Percentiles rank a stretch among this genome's conserved stretches.
phyloP scores from a whole-genome alignment of 768 basidiomycete genomes.

The Pulveroboletus sp. region DNA sequence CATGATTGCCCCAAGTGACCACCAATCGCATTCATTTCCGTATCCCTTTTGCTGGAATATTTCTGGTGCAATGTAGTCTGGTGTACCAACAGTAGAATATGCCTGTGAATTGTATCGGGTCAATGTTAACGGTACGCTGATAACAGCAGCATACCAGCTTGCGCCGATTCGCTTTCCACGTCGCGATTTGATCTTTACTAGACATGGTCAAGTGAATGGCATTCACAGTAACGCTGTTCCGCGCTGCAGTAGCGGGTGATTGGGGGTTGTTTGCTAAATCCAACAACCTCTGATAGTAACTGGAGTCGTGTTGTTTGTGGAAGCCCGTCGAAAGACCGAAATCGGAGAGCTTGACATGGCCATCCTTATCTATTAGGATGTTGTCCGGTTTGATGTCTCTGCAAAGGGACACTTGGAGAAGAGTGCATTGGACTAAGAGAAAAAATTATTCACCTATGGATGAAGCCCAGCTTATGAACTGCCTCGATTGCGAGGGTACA shows the following conservation, averaged over 20 bases:
- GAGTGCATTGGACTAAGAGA: not conserved
- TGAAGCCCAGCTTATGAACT: conserved; percentile 95
- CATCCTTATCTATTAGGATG: conserved; percentile 84
- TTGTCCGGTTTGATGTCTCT: conserved; percentile 99
- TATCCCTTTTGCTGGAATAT: conserved; percentile 98
- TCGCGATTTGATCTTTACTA: conserved; percentile 89
- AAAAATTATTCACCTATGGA: conserved; percentile 69
- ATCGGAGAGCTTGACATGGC: conserved; percentile 96
- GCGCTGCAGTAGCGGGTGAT: conserved; percentile 42
- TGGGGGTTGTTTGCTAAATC: conserved; percentile 53
- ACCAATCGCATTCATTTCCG: conserved; percentile 98
- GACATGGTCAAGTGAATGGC: conserved; percentile 96
- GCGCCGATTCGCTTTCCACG: conserved; percentile 97
- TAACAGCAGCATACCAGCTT: conserved; percentile 65
- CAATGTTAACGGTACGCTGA: not conserved
- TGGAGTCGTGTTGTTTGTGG: conserved; percentile 95
- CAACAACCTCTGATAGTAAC: conserved; percentile 86
- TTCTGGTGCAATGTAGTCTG: conserved; percentile 95
- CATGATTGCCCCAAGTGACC: conserved; percentile 98
- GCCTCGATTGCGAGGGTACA: conserved; percentile 97
- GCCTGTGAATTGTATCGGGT: conserved; percentile 46
- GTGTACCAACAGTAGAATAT: conserved; percentile 96
- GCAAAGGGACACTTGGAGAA: conserved; percentile 3
- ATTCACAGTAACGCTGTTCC: conserved; percentile 97
- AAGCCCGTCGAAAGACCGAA: conserved; percentile 99